Percentiles rank a stretch among this genome's conserved stretches.
These are phyloP conservation scores for Coemansia sp. DNA, from an alignment of 192 early-diverging fungal genomes.

Conservation along the genomic window DNA sequence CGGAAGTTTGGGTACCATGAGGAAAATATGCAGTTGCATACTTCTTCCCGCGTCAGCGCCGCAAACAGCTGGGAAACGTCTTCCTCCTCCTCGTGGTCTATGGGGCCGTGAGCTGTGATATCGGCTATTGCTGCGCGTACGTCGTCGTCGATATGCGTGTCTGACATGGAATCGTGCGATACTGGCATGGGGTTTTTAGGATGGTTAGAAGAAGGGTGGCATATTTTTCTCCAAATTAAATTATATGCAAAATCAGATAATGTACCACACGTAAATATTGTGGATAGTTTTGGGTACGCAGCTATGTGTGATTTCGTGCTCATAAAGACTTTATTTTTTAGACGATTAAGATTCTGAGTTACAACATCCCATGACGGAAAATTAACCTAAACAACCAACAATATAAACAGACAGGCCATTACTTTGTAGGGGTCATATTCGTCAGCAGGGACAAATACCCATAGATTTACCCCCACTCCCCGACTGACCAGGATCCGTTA, in stretches of 20 bases:
- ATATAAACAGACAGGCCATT: too few species aligned
- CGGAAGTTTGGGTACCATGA: conserved; percentile 78
- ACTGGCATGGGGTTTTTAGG: background rate
- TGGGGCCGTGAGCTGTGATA: background rate
- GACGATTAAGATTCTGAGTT: too few species aligned
- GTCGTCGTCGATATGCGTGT: background rate
- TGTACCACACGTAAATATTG: background rate
- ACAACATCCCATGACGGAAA: too few species aligned
- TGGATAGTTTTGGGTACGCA: background rate
- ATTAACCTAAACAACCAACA: too few species aligned
- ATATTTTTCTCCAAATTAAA: background rate
- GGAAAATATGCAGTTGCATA: conserved; percentile 71
- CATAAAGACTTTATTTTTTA: too few species aligned
- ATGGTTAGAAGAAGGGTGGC: too few species aligned
- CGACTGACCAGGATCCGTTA: too few species aligned
- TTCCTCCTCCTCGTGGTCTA: background rate
- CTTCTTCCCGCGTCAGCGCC: conserved; percentile 60
- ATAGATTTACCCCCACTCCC: too few species aligned
- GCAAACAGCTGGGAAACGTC: conserved; percentile 46
- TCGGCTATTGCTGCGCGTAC: conserved; percentile 1
- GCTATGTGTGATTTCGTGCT: too few species aligned
- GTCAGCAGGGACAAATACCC: too few species aligned
- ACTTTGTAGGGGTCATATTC: too few species aligned
- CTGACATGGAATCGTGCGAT: background rate
- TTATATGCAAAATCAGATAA: background rate